Percentiles rank a stretch among this genome's conserved stretches.
Evolutionary conservation across 768 basidiomycete species (phyloP).

Genomic region (Phanerodontia chrysosporium): DNA sequence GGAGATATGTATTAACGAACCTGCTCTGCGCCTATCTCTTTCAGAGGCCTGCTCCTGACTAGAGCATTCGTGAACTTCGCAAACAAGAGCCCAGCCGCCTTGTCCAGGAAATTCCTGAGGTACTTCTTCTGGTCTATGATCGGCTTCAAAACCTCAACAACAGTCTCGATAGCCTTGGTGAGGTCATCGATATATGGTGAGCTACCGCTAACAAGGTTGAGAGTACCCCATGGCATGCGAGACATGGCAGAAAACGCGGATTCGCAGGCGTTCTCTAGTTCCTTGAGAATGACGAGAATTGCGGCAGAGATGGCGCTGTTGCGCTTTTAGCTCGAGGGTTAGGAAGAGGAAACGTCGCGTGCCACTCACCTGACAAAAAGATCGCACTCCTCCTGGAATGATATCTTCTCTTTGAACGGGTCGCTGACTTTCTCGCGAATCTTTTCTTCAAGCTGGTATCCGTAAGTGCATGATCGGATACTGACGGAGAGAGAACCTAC

Average conservation of each 20-base stretch:
- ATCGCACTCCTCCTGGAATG: slow-evolving; percentile 82
- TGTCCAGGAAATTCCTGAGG: slow-evolving; percentile 88
- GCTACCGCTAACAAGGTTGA: slow-evolving; percentile 83
- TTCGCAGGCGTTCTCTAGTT: slow-evolving; percentile 84
- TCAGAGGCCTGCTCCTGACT: slow-evolving; percentile 85
- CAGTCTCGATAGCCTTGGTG: slow-evolving; percentile 66
- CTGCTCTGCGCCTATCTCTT: slow-evolving; percentile 95
- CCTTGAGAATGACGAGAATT: slow-evolving; percentile 73
- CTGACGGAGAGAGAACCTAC: slow-evolving; percentile 32
- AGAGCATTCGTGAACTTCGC: slow-evolving; percentile 86
- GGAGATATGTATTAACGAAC: slow-evolving; percentile 43
- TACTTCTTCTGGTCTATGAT: slow-evolving; percentile 95
- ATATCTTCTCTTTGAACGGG: slow-evolving; percentile 73
- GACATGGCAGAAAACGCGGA: slow-evolving; percentile 72
- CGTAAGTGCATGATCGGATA: background rate
- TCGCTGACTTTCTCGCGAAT: slow-evolving; percentile 77
- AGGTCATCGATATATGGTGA: slow-evolving; percentile 80
- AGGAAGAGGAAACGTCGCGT: background rate
- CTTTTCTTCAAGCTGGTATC: slow-evolving; percentile 81
- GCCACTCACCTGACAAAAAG: slow-evolving; percentile 74
- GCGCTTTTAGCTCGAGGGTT: background rate
- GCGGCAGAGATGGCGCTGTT: slow-evolving; percentile 79
- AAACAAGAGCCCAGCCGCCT: slow-evolving; percentile 79
- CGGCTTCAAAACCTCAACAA: slow-evolving; percentile 72
- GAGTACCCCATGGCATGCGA: slow-evolving; percentile 71